Conservation (phyloP, 2,329 filamentous ascomycete species). For the Fusarium beomiforme region DNA sequence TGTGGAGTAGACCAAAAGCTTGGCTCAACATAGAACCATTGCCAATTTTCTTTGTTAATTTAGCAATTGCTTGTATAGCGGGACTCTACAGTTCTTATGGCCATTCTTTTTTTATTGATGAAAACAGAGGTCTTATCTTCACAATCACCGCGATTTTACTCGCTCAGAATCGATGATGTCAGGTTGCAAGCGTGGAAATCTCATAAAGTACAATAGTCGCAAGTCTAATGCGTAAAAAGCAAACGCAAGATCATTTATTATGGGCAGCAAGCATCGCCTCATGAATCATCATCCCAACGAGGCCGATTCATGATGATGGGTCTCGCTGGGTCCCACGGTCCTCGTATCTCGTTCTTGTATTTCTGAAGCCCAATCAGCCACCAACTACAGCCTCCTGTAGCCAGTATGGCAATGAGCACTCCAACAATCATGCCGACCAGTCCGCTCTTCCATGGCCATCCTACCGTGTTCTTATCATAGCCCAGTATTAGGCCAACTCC, state of each 20-base stretch:
- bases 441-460: constrained; percentile 63
- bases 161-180: not conserved
- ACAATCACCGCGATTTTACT: not conserved
- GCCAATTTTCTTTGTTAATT: not conserved
- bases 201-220: not conserved
- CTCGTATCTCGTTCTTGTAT: constrained; percentile 99
- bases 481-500: constrained; percentile 75
- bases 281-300: constrained; percentile 57
- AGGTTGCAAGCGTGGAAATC: not conserved
- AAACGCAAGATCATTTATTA: not conserved
- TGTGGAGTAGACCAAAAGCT: constrained; percentile 9
- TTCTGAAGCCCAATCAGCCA: constrained; percentile 97
- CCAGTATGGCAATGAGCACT: constrained; percentile 76
- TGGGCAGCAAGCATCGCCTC: constrained; percentile 8
- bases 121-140: not conserved
- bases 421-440: constrained; percentile 81
- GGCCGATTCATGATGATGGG: constrained; percentile 81
- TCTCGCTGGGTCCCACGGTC: constrained; percentile 95
- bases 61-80: not conserved
- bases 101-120: not conserved
- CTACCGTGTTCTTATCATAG: constrained; percentile 51
- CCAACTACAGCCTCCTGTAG: constrained; percentile 95
- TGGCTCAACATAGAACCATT: not conserved
- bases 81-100: not conserved
- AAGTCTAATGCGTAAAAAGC: not conserved